Evolutionary conservation across 345 rosid genomes (phyloP).

Genomic region (Anastatica hierochuntica): DNA sequence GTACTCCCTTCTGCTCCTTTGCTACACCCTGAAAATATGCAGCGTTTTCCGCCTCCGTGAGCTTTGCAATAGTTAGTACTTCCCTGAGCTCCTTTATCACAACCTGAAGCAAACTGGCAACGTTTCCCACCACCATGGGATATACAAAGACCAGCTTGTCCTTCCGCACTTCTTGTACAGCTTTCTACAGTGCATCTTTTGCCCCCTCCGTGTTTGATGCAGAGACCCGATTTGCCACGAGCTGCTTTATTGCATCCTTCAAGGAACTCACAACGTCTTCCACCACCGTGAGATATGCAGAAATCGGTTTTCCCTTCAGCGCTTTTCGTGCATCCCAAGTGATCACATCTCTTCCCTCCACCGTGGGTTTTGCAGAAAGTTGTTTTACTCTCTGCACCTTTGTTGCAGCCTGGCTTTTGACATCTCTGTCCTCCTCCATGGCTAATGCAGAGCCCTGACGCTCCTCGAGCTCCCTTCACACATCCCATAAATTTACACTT

Average conservation of each 20-base stretch:
- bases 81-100: conserved; percentile 88
- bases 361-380: conserved; percentile 89
- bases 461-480: conserved; percentile 74
- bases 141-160: conserved; percentile 85
- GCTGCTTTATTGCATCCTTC: conserved; percentile 83
- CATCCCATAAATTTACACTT: conserved; percentile 69
- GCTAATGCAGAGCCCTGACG: conserved; percentile 79
- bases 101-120: conserved; percentile 43
- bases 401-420: conserved; percentile 75
- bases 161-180: conserved; percentile 89
- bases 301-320: conserved; percentile 85
- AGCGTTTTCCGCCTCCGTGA: no score
- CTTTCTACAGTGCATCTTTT: conserved; percentile 69
- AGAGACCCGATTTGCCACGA: conserved; percentile 76
- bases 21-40: conserved; percentile 78
- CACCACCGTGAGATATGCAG: conserved; percentile 96
- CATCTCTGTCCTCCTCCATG: conserved; percentile 97
- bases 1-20: conserved; percentile 98
- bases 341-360: conserved; percentile 82
- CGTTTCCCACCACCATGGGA: conserved; percentile 95
- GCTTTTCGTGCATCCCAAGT: conserved; percentile 91
- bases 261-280: conserved; percentile 59
- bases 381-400: conserved; percentile 81
- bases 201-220: conserved; percentile 94
- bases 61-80: conserved; percentile 73